Conservation (phyloP, 2,329 filamentous ascomycete genomes). For the Chaetomiaceae sp. region DNA sequence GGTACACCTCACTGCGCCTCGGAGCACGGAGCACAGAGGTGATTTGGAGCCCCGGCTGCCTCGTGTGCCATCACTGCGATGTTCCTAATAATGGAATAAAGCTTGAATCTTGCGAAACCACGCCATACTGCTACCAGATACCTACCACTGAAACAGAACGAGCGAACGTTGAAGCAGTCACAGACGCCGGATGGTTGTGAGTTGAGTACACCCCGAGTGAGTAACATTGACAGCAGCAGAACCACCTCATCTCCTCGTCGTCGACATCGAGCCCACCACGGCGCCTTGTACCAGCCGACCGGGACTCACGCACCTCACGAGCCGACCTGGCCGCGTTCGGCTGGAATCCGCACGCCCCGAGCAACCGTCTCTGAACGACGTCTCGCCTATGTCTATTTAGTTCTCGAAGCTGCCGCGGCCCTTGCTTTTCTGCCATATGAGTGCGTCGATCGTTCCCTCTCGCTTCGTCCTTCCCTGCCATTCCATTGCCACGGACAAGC, state of each 20-base stretch:
- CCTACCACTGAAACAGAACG: not conserved
- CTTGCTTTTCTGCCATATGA: not conserved
- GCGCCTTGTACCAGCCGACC: no score
- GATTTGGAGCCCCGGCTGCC: not conserved
- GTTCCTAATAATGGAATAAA: slow-evolving; percentile 5
- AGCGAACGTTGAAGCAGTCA: not conserved
- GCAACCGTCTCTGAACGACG: no score
- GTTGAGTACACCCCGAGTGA: no score
- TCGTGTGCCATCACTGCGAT: no score
- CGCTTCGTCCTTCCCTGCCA: no score
- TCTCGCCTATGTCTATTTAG: slow-evolving; percentile 1
- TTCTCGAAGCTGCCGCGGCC: not conserved
- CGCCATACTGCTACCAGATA: not conserved
- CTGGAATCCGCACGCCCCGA: not conserved
- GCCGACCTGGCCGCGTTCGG: no score
- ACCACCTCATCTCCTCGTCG: no score
- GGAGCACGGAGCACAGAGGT: not conserved
- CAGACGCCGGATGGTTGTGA: not conserved
- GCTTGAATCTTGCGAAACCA: not conserved
- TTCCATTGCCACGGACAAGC: no score
- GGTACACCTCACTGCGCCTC: no score
- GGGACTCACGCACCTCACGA: no score
- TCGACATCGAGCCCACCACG: no score
- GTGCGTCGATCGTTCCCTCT: not conserved
- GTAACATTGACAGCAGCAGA: no score